Conservation (phyloP, 78 protist genomes). For the Isochrysis galbana region DNA sequence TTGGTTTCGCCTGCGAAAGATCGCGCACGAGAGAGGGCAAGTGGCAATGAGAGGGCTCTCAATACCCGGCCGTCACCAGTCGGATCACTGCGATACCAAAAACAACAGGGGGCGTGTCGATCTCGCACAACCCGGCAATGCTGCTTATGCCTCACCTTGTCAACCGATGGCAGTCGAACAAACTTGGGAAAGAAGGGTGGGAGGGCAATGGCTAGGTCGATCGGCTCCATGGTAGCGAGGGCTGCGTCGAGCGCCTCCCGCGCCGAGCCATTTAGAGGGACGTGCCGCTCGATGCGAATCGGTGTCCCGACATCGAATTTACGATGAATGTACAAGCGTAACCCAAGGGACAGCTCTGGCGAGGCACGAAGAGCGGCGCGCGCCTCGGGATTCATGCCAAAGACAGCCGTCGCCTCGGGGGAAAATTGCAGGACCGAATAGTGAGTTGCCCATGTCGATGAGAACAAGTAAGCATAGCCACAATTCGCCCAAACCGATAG, state of each 20-base stretch:
- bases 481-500: not conserved
- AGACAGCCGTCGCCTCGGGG: not conserved
- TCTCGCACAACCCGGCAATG: too few species aligned
- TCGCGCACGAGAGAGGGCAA: too few species aligned
- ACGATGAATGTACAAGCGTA: not conserved
- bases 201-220: not conserved
- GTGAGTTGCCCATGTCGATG: not conserved
- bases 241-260: not conserved
- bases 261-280: not conserved
- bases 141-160: too few species aligned
- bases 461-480: not conserved
- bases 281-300: not conserved
- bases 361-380: not conserved
- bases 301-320: not conserved
- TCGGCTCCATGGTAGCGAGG: not conserved
- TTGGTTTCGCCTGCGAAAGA: too few species aligned
- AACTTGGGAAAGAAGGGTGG: not conserved
- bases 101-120: too few species aligned
- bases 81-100: too few species aligned
- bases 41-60: too few species aligned
- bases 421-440: not conserved
- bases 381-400: not conserved
- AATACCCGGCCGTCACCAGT: too few species aligned
- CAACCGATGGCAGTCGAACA: not conserved
- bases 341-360: not conserved